Conservation (phyloP, 495 filamentous ascomycete genomes). For the Xylaria grammica region DNA sequence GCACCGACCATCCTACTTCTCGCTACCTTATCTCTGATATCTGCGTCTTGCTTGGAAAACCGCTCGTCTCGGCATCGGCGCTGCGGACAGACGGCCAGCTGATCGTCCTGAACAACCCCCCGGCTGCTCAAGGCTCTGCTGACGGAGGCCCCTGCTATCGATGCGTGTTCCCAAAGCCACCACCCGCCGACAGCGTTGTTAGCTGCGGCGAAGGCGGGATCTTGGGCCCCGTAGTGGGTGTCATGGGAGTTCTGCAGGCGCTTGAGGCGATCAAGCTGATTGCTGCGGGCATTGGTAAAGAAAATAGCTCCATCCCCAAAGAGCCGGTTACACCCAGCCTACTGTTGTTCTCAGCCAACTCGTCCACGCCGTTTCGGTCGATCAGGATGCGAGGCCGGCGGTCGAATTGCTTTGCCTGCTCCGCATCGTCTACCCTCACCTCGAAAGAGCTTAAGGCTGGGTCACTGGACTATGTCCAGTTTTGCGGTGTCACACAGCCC, state of each 20-base stretch:
- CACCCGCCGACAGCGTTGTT: conserved; percentile 75
- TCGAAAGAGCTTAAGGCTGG: conserved; percentile 65
- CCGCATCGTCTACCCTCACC: conserved; percentile 63
- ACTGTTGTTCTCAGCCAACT: conserved; percentile 74
- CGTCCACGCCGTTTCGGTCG: conserved; percentile 70
- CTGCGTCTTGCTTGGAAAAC: conserved; percentile 76
- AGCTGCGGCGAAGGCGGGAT: conserved; percentile 93
- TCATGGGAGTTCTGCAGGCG: conserved; percentile 92
- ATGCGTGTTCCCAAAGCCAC: conserved; percentile 88
- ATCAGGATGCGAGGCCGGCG: conserved; percentile 72
- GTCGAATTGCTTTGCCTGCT: conserved; percentile 76
- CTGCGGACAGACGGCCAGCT: conserved; percentile 88
- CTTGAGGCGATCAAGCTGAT: conserved; percentile 88
- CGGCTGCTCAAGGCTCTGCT: conserved; percentile 46
- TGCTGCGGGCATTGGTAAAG: conserved; percentile 36
- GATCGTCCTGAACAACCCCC: conserved; percentile 76
- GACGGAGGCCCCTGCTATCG: conserved; percentile 82
- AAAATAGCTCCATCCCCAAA: conserved; percentile 12
- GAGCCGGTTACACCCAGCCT: conserved; percentile 52
- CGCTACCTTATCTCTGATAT: conserved; percentile 93
- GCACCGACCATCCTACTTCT: conserved; percentile 88
- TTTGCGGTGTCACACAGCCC: conserved; percentile 67
- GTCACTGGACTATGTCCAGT: conserved; percentile 75
- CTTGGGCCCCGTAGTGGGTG: conserved; percentile 87
- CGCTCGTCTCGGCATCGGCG: conserved; percentile 87